Conservation (phyloP, 345 rosid genomes). For the Aegle marmelos region DNA sequence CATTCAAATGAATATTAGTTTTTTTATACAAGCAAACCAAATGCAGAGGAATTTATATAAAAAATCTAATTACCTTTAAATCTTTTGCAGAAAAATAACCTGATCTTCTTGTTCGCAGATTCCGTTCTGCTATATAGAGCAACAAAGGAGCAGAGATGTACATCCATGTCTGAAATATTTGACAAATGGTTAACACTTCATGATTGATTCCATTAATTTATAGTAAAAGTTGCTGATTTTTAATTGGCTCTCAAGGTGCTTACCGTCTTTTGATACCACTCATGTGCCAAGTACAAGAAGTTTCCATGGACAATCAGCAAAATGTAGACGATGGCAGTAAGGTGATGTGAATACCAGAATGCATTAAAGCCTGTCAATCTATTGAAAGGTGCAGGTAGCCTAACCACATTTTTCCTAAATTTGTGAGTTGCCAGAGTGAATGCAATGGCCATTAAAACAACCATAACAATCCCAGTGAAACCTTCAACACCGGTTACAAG, state of each 20-base stretch:
- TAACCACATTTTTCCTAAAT: conserved; percentile 62
- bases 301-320: conserved; percentile 76
- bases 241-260: conserved; percentile 24
- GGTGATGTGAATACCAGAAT: conserved; percentile 97
- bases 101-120: conserved; percentile 73
- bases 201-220: background rate
- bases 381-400: conserved; percentile 76
- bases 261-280: conserved; percentile 80
- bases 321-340: conserved; percentile 69
- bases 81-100: conserved; percentile 66
- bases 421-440: conserved; percentile 71
- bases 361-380: conserved; percentile 89
- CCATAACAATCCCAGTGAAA: conserved; percentile 75
- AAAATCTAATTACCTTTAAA: conserved; percentile 46
- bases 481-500: conserved; percentile 70
- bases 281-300: conserved; percentile 58
- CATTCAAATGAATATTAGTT: background rate
- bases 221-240: background rate
- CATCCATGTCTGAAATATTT: conserved; percentile 85
- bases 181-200: conserved; percentile 6
- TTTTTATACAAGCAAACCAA: background rate
- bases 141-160: conserved; percentile 71
- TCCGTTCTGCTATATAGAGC: conserved; percentile 76
- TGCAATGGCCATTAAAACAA: conserved; percentile 54
- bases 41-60: background rate